Evolutionary conservation across 1,139 yeast genomes (phyloP).

Genomic region (Oligophagozyma castellii): DNA sequence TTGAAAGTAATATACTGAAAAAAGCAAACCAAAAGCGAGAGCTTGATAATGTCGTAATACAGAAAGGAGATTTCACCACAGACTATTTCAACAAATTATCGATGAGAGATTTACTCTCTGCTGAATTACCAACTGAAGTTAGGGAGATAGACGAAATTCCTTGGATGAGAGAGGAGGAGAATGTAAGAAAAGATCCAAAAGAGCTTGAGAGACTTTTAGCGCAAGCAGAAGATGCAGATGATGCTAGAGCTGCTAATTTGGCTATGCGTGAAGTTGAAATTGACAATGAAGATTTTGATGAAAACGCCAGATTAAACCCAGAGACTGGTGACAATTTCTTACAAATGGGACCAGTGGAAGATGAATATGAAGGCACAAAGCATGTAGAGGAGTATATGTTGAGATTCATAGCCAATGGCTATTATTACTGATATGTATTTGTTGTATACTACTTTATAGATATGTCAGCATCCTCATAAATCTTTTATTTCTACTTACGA

Average conservation of each 20-base stretch:
- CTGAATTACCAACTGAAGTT: constrained; percentile 19
- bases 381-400: constrained; percentile 97
- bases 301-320: constrained; percentile 12
- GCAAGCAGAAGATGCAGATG: constrained; percentile 94
- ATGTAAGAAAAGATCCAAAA: constrained; percentile 20
- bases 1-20: constrained; percentile 84
- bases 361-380: constrained; percentile 67
- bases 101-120: constrained; percentile 60
- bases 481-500: too few species aligned
- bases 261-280: constrained; percentile 79
- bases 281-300: constrained; percentile 76
- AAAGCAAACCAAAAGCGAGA: constrained; percentile 95
- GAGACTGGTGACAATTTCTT: constrained; percentile 15
- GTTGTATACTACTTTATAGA: too few species aligned
- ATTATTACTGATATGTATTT: constrained; percentile 34
- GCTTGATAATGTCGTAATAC: constrained; percentile 89
- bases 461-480: too few species aligned
- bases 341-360: constrained; percentile 20
- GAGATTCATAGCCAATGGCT: constrained; percentile 73
- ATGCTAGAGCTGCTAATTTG: constrained; percentile 77
- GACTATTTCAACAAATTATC: constrained; percentile 87
- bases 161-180: constrained; percentile 23
- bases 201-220: constrained; percentile 61
- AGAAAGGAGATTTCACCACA: constrained; percentile 96
- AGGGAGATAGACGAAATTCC: constrained; percentile 29